Conservation (phyloP, 2,329 filamentous ascomycete species). For the Hymenoscyphus albidus region DNA sequence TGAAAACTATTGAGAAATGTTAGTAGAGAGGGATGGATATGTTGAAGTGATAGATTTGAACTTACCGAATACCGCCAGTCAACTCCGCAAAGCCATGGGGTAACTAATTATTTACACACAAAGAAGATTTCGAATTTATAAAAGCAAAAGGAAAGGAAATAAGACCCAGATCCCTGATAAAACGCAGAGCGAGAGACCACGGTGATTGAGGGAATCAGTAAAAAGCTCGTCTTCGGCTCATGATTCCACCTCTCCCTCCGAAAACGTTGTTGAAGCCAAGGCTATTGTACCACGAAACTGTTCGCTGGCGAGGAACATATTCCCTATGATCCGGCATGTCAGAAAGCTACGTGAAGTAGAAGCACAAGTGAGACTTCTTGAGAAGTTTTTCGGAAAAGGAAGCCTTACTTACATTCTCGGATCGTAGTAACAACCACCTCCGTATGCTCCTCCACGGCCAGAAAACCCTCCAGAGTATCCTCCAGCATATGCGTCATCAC, state of each 20-base stretch:
- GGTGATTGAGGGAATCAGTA: neutral
- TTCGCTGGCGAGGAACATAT: neutral
- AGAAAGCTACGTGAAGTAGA: neutral
- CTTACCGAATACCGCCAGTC: neutral
- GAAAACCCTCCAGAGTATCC: neutral
- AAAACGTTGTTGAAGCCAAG: neutral
- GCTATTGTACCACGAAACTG: neutral
- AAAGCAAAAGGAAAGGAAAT: neutral
- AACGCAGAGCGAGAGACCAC: no score
- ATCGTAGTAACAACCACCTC: neutral
- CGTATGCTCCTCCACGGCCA: neutral
- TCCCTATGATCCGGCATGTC: neutral
- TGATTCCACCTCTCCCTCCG: neutral
- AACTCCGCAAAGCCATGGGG: neutral
- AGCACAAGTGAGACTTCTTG: neutral
- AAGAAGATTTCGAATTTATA: neutral
- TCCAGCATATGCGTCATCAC: conserved; percentile 6
- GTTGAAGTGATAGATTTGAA: neutral
- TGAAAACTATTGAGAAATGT: neutral
- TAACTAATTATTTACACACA: neutral
- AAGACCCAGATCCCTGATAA: no score
- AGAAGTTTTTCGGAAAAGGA: neutral
- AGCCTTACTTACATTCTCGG: conserved; percentile 6
- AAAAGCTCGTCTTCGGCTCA: neutral
- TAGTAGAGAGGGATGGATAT: neutral